Conservation (phyloP, 805 yeast genomes). For the Zygoascus bituminiphila region DNA sequence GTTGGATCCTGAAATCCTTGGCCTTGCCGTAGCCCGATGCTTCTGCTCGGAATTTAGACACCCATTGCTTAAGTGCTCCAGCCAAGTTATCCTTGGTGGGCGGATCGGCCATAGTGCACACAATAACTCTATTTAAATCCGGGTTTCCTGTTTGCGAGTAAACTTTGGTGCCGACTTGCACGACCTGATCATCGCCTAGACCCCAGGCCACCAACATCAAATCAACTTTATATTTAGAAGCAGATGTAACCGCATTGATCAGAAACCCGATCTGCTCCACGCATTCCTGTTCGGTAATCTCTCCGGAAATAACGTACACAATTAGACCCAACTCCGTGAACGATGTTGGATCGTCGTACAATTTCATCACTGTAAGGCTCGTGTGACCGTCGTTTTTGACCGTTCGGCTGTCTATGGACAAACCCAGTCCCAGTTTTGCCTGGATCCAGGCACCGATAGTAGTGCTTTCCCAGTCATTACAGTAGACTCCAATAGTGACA, state of each 20-base stretch:
- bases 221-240: neutral
- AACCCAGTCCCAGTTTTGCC: slow-evolving; percentile 35
- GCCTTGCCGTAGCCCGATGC: neutral
- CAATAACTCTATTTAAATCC: neutral
- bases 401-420: slow-evolving; percentile 20
- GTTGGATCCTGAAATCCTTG: neutral
- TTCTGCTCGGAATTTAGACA: neutral
- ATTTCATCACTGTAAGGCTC: slow-evolving; percentile 3
- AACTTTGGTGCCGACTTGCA: neutral
- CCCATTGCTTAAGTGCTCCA: neutral
- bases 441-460: slow-evolving; percentile 42
- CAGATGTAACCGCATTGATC: neutral
- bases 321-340: slow-evolving; percentile 38
- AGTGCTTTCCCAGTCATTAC: slow-evolving; percentile 40
- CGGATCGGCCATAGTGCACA: neutral
- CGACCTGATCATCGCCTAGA: neutral
- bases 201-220: neutral
- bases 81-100: neutral
- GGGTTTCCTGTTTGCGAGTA: neutral
- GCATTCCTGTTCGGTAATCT: neutral
- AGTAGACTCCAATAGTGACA: slow-evolving; percentile 36
- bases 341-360: slow-evolving; percentile 35
- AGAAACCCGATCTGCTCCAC: neutral
- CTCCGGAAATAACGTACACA: slow-evolving; percentile 26
- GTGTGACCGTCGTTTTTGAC: neutral